phyloP scores from a whole-genome alignment of 108 stramenopile species.

The Poteriospumella lacustris region DNA sequence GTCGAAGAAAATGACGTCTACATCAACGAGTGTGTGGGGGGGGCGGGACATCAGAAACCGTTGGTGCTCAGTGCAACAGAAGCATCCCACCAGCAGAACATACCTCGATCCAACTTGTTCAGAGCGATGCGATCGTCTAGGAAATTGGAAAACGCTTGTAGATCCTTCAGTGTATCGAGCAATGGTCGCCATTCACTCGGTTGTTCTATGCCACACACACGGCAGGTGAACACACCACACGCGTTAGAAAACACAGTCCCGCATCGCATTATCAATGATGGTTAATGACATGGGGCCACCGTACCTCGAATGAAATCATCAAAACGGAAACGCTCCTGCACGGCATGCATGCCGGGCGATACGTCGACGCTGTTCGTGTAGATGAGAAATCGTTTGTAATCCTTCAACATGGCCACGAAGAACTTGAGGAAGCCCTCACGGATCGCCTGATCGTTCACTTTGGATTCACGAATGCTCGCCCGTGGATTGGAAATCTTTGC shows the following conservation, averaged over 20 bases:
- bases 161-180: not conserved
- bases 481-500: no score
- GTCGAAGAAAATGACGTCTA: conserved; percentile 25
- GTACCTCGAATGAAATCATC: no score
- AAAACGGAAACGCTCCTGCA: no score
- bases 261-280: no score
- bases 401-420: conserved; percentile 39
- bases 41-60: not conserved
- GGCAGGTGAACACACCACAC: no score
- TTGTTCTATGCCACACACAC: not conserved
- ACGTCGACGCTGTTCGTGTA: no score
- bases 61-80: not conserved
- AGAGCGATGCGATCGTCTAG: conserved; percentile 4
- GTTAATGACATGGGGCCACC: no score
- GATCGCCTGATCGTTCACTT: conserved; percentile 19
- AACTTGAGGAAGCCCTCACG: conserved; percentile 46
- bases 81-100: not conserved
- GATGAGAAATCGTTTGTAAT: conserved; percentile 38
- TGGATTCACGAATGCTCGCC: not conserved
- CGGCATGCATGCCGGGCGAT: no score
- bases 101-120: conserved; percentile 1
- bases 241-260: no score
- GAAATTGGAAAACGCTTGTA: not conserved
- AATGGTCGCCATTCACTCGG: conserved; percentile 14
- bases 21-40: no score